Evolutionary conservation across 805 yeast genomes (phyloP), one percentile per base, ranked within the genome.

Genomic region (Saccharomycopsis fermentans): DNA sequence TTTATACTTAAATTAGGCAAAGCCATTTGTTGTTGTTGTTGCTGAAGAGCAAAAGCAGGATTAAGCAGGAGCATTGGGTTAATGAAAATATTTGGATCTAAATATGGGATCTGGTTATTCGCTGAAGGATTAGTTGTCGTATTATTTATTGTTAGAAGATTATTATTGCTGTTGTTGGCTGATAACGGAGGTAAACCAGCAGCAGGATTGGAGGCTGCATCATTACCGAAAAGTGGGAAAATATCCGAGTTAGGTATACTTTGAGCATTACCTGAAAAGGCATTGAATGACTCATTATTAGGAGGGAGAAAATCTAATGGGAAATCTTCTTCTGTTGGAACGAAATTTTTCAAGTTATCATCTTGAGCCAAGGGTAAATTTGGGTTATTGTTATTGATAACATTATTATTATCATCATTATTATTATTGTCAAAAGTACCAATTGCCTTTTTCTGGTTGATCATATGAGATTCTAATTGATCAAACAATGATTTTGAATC

Each of bases 301-400:
- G 71, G 75, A 3, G 82, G 81, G 65, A 85, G 77, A 66, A 83
- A 84, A 64, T 85, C 90, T 58, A 86, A 69, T 3, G 91, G 90
- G 71, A 85, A 85, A 65, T 84, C 90, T 61, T 83, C 86, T 54
- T 81, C 84, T 34, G 76, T 75, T 27, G 72, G 74, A 19, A 21
- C 55, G 14, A 48, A 53, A 17, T 58, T 54, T 21, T 47, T 55
- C 9, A 63, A 61, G 35, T 65, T 64, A 27, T 65, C 56, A 21
- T 50, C 39, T 14, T 58, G 62, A 8, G 60, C 43, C 48, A 53
- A 36, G 50, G 32, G 43, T 21, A 59, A 51, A n/a, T 21, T 43
- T 14, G 26, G 1, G 36, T 24, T 53, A 19, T n/a, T 5, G 36
- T 24, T 53, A 19, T n/a, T 26, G 52, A 4, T 53, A 51, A 17